Base-by-base conservation (phyloP, 176 grass and related monocot species). In the Musa troglodytarum region DNA sequence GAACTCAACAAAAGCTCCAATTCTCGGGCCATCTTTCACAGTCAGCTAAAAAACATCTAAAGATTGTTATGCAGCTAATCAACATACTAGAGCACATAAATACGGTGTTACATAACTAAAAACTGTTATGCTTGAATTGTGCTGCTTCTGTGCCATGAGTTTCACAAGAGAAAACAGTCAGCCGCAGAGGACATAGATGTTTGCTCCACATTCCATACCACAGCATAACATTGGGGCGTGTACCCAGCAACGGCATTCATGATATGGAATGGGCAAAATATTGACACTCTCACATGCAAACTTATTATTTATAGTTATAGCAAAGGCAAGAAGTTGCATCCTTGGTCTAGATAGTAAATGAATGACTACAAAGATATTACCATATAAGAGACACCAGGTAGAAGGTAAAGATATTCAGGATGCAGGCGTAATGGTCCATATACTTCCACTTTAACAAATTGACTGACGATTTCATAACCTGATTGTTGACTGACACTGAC, bases 361-460 rank as follows among this genome's bases (percentile, higher is more conserved):
- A 57, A 73, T 43, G 57, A 55, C 1, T 57, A 15, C 10, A 56
- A 77, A 66, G 43, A 74, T 75, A 82, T 88, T 85, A 97, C 94
- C 94, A 87, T 72, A 91, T 87, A 93, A 78, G 94, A 90, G 76
- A 86, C 90, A 77, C 90, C 94, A 61, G 94, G 94, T 34, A 89
- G 87, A 66, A 97, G 90, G 74, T 90, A 97, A 68, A 97, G 85
- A 81, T 97, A 97, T 73, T 87, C 84, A 53, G 94, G 94, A 87
- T 93, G 82, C 71, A 97, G 72, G 81, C 67, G 85, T 78, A 97
- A 68, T 84, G 81, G 88, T 79, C 84, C 83, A 77, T 97, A 97
- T 73, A 97, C 88, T 87, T 97, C 94, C 61, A 97, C 86, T 49
- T 91, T 90, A 61, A 97, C 74, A 90, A 92, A 79, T 82, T 97